Evolutionary conservation across 2,329 filamentous ascomycete species (phyloP), one percentile per base, ranked within the genome.

Genomic region (Fusarium goolgardi): DNA sequence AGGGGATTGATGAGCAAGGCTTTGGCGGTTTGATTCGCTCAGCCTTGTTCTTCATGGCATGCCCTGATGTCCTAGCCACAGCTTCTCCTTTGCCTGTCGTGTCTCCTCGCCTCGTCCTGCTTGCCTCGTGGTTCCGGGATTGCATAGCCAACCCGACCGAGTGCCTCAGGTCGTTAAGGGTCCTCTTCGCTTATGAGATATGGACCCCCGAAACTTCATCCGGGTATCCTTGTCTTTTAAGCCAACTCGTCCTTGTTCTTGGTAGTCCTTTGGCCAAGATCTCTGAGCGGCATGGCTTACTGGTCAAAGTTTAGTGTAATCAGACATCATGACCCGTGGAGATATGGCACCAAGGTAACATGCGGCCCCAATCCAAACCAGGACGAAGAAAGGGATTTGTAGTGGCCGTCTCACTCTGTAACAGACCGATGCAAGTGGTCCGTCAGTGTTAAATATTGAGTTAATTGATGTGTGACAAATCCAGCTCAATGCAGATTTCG

Each of bases 101-200:
- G 40, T 62, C 58, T 59, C 54, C 56, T 70, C 52, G 63, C 69
- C 69, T 71, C 67, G 60, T 49, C 67, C 63, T 67, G 56, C 58
- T 56, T 63, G 59, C 71, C 71, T 73, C 69, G 71, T 73, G 71
- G 69, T 64, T 59, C 54, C 51, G 65, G 65, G 69, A 58, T 70
- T 67, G 60, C 65, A 65, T 67, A 61, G 55, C 52, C 55, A 69
- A 63, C 59, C 32, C 35, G 49, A 63, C n/a, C 21, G 47, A 47
- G 44, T 61, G 49, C 52, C 56, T 58, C 53, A 67, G 41, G 62
- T 44, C 45, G 39, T 41, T 56, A 52, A 65, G 65, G 67, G 62
- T 69, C 66, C 43, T 52, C 37, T 43, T 59, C 43, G 53, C 51
- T 55, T 57, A 69, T 55, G 43, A 55, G 50, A 29, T 59, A 67